Evolutionary conservation across 768 basidiomycete genomes (phyloP), one percentile per base, ranked within the genome.

Genomic region (Tylopilus sp.): DNA sequence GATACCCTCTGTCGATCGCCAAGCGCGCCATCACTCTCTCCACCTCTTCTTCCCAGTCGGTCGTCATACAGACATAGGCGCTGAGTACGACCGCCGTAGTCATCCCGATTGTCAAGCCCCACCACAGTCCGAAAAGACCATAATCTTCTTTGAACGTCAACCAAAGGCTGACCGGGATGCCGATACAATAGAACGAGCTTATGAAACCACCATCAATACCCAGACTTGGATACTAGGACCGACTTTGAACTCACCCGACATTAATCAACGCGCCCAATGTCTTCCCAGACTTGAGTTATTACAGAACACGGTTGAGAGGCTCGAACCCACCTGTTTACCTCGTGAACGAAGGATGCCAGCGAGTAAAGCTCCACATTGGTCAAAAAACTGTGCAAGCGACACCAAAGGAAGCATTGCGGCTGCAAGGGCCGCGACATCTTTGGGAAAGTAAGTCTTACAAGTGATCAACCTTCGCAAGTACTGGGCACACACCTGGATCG

Each of bases 181-280:
- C 89, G 51, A 93, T 72, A 50, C 87, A 73, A 63, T 94, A 93
- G 69, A 93, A 93, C 1, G 85, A 84, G 50, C 83, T 62, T 40
- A 40, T 11, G 26, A 19, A 17, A 22, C 25, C 14, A 26, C 45
- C 31, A 2, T 47, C 50, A 34, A 25, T 22, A 11, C 9, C 13
- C n/a, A 12, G 7, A 26, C 21, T 24, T 11, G 7, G 17, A 26
- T 4, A 12, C 30, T 21, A n/a, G 16, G 31, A 28, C 3, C 16
- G 40, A 14, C 4, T 10, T 6, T 6, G 11, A 25, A 66, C 69
- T 54, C 62, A 79, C 84, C 83, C 86, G 17, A 93, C 72, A 65
- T 94, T 94, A 51, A 94, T 74, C 25, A 91, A 54, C 0, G 92
- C 92, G 10, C 92, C 92, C 2, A 84, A 78, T 43, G 86, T 81